Percentiles rank a stretch among this genome's conserved stretches.
Evolutionary conservation across 257 asterid genomes (phyloP).

Genomic region (Fraxinus anomala): DNA sequence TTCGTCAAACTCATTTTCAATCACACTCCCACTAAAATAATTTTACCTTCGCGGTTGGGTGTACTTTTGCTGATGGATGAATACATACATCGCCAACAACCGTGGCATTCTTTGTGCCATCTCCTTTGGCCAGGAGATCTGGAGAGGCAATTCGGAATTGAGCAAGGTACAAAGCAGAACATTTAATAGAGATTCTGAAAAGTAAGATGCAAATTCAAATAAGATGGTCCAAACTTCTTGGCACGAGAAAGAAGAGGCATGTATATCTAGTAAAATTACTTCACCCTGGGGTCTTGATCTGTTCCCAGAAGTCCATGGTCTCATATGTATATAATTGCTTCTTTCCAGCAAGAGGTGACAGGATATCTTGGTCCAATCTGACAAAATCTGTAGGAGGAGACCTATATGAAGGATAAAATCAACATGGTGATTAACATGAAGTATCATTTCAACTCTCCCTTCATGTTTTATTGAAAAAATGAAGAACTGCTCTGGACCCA

Average conservation of each 20-base stretch:
- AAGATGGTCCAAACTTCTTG: constrained; percentile 12
- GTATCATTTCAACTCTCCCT: constrained; percentile 16
- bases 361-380: constrained; percentile 84
- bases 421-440: constrained; percentile 26
- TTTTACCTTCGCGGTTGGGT: constrained; percentile 78
- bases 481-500: not conserved
- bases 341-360: constrained; percentile 91
- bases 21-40: too few species aligned
- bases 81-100: constrained; percentile 56
- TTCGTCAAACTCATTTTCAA: too few species aligned
- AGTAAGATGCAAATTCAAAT: constrained; percentile 25
- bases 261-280: constrained; percentile 1
- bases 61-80: constrained; percentile 88
- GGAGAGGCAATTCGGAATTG: constrained; percentile 48
- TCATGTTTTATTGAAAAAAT: not conserved
- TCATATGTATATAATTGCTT: constrained; percentile 67
- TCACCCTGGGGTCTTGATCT: constrained; percentile 87
- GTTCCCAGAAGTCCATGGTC: constrained; percentile 89
- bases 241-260: constrained; percentile 17
- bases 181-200: constrained; percentile 68
- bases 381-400: constrained; percentile 70
- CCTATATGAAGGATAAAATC: constrained; percentile 47
- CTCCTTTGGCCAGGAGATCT: constrained; percentile 53
- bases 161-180: constrained; percentile 58
- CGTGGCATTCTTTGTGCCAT: constrained; percentile 44